These are phyloP conservation scores for Talaromyces verruculosus DNA, from an alignment of 2,329 filamentous ascomycete species.

Conservation along the genomic window DNA sequence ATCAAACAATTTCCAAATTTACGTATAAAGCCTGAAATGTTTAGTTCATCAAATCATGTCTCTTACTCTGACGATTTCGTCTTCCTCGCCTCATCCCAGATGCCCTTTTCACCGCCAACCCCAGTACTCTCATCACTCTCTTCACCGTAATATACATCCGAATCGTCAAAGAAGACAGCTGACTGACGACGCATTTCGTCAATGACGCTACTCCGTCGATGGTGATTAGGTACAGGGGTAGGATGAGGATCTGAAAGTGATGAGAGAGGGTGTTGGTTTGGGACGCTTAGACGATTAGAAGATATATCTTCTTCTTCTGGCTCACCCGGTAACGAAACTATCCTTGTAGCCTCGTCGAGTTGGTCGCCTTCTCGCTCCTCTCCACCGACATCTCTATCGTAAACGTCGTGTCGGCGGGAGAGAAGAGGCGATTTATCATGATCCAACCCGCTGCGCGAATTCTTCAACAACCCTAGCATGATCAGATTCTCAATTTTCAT, in stretches of 20 bases:
- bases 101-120: neutral
- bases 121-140: conserved; percentile 24
- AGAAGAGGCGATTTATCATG: conserved; percentile 29
- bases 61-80: neutral
- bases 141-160: conserved; percentile 34
- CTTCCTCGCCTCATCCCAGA: neutral
- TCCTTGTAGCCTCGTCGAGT: conserved; percentile 14
- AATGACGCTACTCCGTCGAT: conserved; percentile 36
- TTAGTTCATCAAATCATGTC: neutral
- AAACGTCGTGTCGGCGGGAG: conserved; percentile 29
- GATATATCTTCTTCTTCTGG: neutral
- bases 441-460: conserved; percentile 24
- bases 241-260: neutral
- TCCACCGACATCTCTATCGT: neutral
- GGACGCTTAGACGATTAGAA: neutral
- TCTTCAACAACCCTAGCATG: conserved; percentile 53
- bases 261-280: neutral
- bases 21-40: neutral
- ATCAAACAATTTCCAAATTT: neutral
- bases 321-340: conserved; percentile 4
- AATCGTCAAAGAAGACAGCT: conserved; percentile 49
- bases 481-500: conserved; percentile 76
- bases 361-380: conserved; percentile 12
- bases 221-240: neutral
- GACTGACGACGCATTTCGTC: conserved; percentile 49